Evolutionary conservation across 257 asterid genomes (phyloP).

Genomic region (Agastache rugosa): DNA sequence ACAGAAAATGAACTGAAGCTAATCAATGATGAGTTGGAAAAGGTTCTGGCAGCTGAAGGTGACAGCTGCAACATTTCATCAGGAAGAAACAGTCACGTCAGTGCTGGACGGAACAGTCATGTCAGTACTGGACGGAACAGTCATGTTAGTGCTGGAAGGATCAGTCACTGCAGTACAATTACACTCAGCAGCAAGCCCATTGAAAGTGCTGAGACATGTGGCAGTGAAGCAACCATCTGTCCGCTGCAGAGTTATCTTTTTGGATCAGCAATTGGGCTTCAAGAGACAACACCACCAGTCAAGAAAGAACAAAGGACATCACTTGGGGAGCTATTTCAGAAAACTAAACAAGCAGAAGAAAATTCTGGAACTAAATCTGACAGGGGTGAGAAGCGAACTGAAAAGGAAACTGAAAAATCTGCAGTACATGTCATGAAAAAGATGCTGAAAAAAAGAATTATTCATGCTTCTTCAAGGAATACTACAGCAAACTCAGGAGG

Average conservation of each 20-base stretch:
- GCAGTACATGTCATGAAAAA: constrained; percentile 72
- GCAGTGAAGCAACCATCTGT: constrained; percentile 60
- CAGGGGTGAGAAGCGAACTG: constrained; percentile 57
- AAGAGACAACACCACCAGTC: constrained; percentile 51
- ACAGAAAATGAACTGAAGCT: constrained; percentile 82
- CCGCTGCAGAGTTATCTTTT: constrained; percentile 90
- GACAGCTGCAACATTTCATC: constrained; percentile 62
- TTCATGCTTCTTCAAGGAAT: constrained; percentile 54
- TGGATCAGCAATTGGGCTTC: constrained; percentile 70
- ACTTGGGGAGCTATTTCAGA: constrained; percentile 94
- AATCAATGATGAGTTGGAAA: constrained; percentile 89
- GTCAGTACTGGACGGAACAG: constrained; percentile 33
- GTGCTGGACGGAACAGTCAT: constrained; percentile 82
- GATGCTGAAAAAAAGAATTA: constrained; percentile 62
- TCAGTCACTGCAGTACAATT: constrained; percentile 73
- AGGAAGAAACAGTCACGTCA: constrained; percentile 82
- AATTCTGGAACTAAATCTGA: constrained; percentile 52
- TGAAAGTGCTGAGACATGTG: constrained; percentile 55
- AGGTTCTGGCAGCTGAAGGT: constrained; percentile 79
- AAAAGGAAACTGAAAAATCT: constrained; percentile 71
- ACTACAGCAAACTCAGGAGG: constrained; percentile 51
- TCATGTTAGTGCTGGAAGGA: constrained; percentile 53
- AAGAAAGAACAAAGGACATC: constrained; percentile 80
- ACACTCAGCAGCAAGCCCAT: constrained; percentile 68
- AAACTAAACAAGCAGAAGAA: constrained; percentile 71